A percentile compares a stretch with the other conserved stretches of the same genome.
Evolutionary conservation across 148 eudicot species (phyloP).

Genomic region (Mesembryanthemum crystallinum): DNA sequence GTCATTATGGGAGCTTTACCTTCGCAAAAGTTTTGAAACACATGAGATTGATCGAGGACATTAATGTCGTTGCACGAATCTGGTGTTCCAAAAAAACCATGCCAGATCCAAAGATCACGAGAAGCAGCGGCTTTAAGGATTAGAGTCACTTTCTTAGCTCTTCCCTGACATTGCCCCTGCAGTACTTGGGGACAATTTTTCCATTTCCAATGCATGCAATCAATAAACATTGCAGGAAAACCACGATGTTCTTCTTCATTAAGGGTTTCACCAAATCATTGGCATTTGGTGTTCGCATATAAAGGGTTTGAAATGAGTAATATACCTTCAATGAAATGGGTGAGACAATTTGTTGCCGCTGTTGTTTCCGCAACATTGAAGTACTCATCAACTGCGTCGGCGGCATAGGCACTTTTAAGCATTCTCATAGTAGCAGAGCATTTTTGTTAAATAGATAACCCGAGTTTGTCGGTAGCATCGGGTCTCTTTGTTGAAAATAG

Average conservation of each 20-base stretch:
- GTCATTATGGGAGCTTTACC: neutral
- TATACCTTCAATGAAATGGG: neutral
- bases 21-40: neutral
- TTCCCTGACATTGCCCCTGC: neutral
- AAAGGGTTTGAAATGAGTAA: no score
- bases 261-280: neutral
- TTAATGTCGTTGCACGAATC: neutral
- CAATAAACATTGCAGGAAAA: neutral
- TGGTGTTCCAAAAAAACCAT: neutral
- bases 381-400: slow-evolving; percentile 1
- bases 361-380: neutral
- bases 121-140: neutral
- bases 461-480: neutral
- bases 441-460: no score
- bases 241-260: neutral
- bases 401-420: neutral
- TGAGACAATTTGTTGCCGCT: neutral
- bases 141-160: neutral
- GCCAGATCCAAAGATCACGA: neutral
- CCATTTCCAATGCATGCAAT: slow-evolving; percentile 6
- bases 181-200: neutral
- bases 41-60: neutral
- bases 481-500: neutral
- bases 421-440: neutral
- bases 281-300: neutral